Base-by-base conservation (phyloP, 2,329 filamentous ascomycete genomes). In the Lomentospora prolificans region DNA sequence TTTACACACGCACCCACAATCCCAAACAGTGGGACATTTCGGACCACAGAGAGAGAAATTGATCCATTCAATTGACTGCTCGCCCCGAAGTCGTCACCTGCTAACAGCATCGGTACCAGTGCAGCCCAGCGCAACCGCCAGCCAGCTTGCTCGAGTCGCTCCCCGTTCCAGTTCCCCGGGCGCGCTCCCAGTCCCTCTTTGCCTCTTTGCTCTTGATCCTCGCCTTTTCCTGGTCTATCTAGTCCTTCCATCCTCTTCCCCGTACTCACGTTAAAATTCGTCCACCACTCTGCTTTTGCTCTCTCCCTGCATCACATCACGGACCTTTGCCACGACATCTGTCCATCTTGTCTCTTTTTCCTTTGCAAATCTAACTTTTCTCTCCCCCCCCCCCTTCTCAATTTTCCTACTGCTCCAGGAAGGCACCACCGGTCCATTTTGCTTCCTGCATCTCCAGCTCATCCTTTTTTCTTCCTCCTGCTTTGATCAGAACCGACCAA, bases 401-500 rank as follows among this genome's bases (percentile, higher is more conserved):
- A n/a, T 48, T 24, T 25, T 25, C 19, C 22, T 48, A 19, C 44
- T 48, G 17, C 44, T 48, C 22, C 44, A 10, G 10, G 17, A 22
- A 48, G 44, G 17, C 17, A 17, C 44, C 22, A 48, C 22, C 12
- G 22, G 24, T 48, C 24, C n/a, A 10, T 6, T 12, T 48, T 48
- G 12, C 24, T 27, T 41, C 17, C n/a, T 17, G 5, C 8, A 22
- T 17, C 12, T 44, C 36, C 14, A 12, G 17, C 25, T 7, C 2
- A 44, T 44, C 33, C 33, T 27, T 9, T 30, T 9, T 14, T 24
- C 19, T 28, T 53, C 24, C 24, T 27, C 33, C 36, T 14, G 14
- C 30, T 6, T 28, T 28, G n/a, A 30, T n/a, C 25, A 3, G 48
- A 31, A 10, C 17, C 17, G 22, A 48, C 17, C 44, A 69, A 60